Base-by-base conservation (phyloP, 352 stramenopile species). In the Thalassiosira allenii region DNA sequence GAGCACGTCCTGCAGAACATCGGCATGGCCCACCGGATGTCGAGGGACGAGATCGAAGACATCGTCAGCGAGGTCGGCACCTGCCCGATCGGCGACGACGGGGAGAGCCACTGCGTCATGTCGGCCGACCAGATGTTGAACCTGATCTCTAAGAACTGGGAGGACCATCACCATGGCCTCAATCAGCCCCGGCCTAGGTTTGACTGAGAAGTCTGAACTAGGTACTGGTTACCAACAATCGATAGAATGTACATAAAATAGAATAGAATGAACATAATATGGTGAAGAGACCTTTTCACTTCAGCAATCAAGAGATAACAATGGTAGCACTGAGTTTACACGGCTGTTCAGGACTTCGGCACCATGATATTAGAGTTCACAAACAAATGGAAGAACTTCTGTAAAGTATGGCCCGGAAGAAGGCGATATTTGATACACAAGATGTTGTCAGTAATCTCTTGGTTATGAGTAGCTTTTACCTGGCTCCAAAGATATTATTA, bases 1-100 rank as follows among this genome's bases (percentile, higher is more conserved):
- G 54, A 88, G 44, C 64, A 72, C 33, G 84, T 90, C 9, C 47
- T 90, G 43, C 41, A 73, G 11, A 90, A 90, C 54, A 88, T 90
- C 51, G 74, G 74, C 22, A 75, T 74, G 25, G 41, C 30, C 6
- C 37, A 88, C 40, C 54, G 61, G 30, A 79, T 90, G 47, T 76
- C 75, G 9, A 43, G 58, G 3, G 30, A 43, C 9, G 84, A 90
- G 52, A 79, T 90, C 44, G 68, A 87, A 41, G 40, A 53, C 6
- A 90, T 90, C 27, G 59, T 90, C 14, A 65, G 32, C 17, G 84
- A 90, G 44, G 22, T 87, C 17, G 84, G 80, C 23, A 33, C 32
- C 27, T 81, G 73, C 41, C 69, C 69, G 17, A n/a, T 72, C 40
- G 59, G 22, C 3, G 20, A 47, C 20, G 37, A 71, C 34, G 44